phyloP scores from a whole-genome alignment of 2,329 filamentous ascomycete genomes.

The Aspergillus clavatus region DNA sequence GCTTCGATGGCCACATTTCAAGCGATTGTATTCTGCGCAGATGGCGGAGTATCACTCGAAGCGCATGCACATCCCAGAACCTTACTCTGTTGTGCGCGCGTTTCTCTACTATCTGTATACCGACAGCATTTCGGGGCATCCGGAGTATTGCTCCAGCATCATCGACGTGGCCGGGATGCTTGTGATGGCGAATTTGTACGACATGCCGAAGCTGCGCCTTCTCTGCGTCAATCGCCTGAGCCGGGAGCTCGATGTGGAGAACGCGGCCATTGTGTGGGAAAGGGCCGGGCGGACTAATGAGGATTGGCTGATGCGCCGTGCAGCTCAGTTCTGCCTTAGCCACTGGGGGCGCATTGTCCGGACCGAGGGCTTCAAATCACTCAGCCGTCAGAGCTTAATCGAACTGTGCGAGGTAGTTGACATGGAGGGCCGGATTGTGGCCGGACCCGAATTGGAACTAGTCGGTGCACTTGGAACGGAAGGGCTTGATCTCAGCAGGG shows the following conservation, averaged over 20 bases:
- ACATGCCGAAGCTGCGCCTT: constrained; percentile 86
- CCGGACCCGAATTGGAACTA: constrained; percentile 73
- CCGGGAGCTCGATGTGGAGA: constrained; percentile 87
- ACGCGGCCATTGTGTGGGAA: constrained; percentile 95
- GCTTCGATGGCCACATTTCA: constrained; percentile 94
- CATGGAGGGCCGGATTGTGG: constrained; percentile 83
- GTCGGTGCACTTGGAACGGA: constrained; percentile 51
- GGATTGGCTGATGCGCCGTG: constrained; percentile 86
- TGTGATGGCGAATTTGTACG: constrained; percentile 97
- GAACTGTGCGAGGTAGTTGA: constrained; percentile 93
- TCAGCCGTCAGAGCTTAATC: constrained; percentile 74
- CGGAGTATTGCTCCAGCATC: constrained; percentile 59
- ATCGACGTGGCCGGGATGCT: constrained; percentile 88
- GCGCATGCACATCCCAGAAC: constrained; percentile 96
- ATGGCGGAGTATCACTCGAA: constrained; percentile 98
- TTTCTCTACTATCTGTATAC: constrained; percentile 97
- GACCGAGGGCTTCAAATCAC: constrained; percentile 75
- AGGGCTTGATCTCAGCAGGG: constrained; percentile 35
- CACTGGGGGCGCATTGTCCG: constrained; percentile 95
- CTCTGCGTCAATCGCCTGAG: constrained; percentile 86
- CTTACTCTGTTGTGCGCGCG: constrained; percentile 86
- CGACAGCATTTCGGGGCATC: constrained; percentile 68
- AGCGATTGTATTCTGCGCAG: constrained; percentile 81
- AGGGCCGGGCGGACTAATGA: constrained; percentile 84
- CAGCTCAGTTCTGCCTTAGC: constrained; percentile 80